These are phyloP conservation scores for Ceriops zippeliana DNA, from an alignment of 345 rosid species.

Conservation along the genomic window DNA sequence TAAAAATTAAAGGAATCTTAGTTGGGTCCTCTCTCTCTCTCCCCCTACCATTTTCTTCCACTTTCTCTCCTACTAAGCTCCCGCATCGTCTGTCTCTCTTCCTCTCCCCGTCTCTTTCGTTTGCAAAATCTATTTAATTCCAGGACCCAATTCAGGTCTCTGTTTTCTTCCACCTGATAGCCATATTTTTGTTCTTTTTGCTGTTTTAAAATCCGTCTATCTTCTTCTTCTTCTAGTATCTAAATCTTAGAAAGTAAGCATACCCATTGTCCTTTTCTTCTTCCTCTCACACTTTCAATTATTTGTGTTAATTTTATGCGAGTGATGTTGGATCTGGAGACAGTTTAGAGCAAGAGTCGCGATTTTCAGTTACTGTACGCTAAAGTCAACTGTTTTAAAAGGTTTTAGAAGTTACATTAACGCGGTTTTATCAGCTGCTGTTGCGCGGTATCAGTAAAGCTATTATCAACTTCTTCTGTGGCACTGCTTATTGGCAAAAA, in stretches of 20 bases:
- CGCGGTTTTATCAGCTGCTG: constrained; percentile 21
- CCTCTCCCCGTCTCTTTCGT: no score
- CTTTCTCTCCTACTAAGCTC: no score
- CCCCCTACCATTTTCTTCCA: no score
- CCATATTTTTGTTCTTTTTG: constrained; percentile 11
- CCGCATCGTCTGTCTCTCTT: no score
- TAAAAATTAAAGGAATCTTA: no score
- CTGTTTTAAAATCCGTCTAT: constrained; percentile 24
- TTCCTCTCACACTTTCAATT: constrained; percentile 7
- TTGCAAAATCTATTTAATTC: no score
- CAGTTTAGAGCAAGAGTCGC: constrained; percentile 22
- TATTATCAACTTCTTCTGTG: not conserved
- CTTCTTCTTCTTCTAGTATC: constrained; percentile 38
- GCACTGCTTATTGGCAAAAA: not conserved
- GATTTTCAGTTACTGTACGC: constrained; percentile 28
- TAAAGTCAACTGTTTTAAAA: constrained; percentile 2
- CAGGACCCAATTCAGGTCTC: no score
- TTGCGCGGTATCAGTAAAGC: not conserved
- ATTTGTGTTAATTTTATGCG: constrained; percentile 4
- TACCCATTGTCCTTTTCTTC: not conserved
- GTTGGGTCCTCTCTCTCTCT: no score
- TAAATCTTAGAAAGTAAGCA: constrained; percentile 41
- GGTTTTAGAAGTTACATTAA: constrained; percentile 16
- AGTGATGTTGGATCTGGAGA: constrained; percentile 34
- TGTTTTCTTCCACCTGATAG: no score